Percentiles rank a stretch among this genome's conserved stretches.
Evolutionary conservation across 179 eudicot species (phyloP).

Genomic region (Vitellaria paradoxa): DNA sequence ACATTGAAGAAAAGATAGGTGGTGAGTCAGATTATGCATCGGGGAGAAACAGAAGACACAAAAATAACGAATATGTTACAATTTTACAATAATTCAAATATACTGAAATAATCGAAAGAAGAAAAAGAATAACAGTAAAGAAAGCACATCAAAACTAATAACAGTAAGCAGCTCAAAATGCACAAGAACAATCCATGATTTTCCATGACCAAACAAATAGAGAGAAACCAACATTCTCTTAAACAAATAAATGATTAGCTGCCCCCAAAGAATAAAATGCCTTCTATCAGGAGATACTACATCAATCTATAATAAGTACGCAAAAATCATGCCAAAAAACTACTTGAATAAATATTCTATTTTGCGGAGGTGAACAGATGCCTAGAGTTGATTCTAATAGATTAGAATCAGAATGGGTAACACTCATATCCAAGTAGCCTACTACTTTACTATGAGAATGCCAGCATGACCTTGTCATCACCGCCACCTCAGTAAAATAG

Average conservation of each 20-base stretch:
- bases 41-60: neutral
- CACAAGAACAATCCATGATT: neutral
- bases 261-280: neutral
- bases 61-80: neutral
- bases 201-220: neutral
- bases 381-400: neutral
- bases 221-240: neutral
- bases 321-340: neutral
- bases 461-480: neutral
- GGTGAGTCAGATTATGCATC: constrained; percentile 1
- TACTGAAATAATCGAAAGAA: neutral
- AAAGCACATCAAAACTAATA: neutral
- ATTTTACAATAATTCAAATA: neutral
- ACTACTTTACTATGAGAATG: neutral
- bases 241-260: neutral
- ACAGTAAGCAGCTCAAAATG: neutral
- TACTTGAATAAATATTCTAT: neutral
- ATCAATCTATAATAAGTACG: neutral
- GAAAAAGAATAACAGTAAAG: neutral
- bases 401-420: neutral
- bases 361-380: neutral
- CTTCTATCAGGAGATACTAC: neutral
- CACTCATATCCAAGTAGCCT: neutral
- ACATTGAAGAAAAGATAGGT: constrained; percentile 7
- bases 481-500: neutral